Percentiles rank a stretch among this genome's conserved stretches.
These are phyloP conservation scores for Xylariaceae sp. DNA, from an alignment of 2,329 filamentous ascomycete species.

Conservation along the genomic window DNA sequence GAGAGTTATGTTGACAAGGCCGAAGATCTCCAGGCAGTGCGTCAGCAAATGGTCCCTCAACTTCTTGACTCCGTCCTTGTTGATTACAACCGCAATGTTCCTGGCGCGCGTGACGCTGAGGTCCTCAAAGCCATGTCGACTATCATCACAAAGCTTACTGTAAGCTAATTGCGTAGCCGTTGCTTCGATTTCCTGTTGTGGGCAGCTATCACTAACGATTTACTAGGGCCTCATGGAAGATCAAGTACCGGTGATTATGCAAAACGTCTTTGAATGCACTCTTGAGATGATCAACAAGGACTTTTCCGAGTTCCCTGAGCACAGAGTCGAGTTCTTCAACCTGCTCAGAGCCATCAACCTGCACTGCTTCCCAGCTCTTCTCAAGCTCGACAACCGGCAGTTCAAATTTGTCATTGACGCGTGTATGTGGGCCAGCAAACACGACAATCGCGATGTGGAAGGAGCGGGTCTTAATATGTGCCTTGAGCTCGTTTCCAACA, in stretches of 20 bases:
- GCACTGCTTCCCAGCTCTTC: constrained; percentile 88
- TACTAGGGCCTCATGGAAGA: constrained; percentile 87
- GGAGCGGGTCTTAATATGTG: constrained; percentile 97
- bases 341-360: constrained; percentile 92
- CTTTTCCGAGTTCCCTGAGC: constrained; percentile 97
- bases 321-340: constrained; percentile 99
- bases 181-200: constrained; percentile 29
- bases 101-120: constrained; percentile 91
- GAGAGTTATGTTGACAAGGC: constrained; percentile 98
- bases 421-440: constrained; percentile 99
- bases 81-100: constrained; percentile 95
- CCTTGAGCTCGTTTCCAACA: constrained; percentile 93
- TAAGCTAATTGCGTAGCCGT: constrained; percentile 46
- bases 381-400: constrained; percentile 90
- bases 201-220: constrained; percentile 14
- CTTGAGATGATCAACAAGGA: constrained; percentile 99
- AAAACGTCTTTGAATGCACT: constrained; percentile 97
- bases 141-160: constrained; percentile 92
- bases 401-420: constrained; percentile 99
- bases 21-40: constrained; percentile 89
- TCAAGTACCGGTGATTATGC: constrained; percentile 95
- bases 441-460: constrained; percentile 97
- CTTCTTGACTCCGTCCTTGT: constrained; percentile 88
- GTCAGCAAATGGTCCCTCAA: constrained; percentile 90
- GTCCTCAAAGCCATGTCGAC: constrained; percentile 97